Conservation (phyloP, 768 basidiomycete genomes). For the Hysterangium stoloniferum region DNA sequence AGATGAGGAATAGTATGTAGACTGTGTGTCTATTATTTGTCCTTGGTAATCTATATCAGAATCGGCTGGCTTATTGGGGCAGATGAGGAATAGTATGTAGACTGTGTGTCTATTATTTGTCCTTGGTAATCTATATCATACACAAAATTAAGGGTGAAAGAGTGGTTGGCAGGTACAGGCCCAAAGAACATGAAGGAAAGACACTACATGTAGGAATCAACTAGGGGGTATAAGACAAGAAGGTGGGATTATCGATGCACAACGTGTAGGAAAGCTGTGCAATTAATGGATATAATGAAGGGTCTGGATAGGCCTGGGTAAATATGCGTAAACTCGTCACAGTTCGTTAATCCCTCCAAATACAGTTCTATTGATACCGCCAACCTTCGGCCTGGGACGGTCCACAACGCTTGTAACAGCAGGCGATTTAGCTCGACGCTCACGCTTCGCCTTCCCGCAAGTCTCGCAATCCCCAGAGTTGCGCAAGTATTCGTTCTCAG, state of each 20-base stretch:
- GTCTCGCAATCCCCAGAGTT: constrained; percentile 43
- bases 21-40: not conserved
- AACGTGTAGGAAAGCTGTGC: too few relatives aligned
- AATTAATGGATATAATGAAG: not conserved
- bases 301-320: not conserved
- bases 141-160: not conserved
- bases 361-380: constrained; percentile 9
- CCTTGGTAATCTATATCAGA: constrained; percentile 74
- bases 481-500: constrained; percentile 55
- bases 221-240: too few relatives aligned
- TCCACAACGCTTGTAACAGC: constrained; percentile 10
- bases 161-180: not conserved
- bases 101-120: not conserved
- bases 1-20: constrained; percentile 39
- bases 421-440: constrained; percentile 23
- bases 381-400: constrained; percentile 13
- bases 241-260: too few relatives aligned
- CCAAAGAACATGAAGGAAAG: too few relatives aligned
- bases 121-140: constrained; percentile 66
- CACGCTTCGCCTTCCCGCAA: constrained; percentile 43
- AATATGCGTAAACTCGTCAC: not conserved
- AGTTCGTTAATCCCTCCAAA: constrained; percentile 12
- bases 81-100: constrained; percentile 39
- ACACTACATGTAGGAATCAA: too few relatives aligned
- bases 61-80: constrained; percentile 95